These are phyloP conservation scores for Penicillium lagena DNA, from an alignment of 495 filamentous ascomycete genomes.

Conservation along the genomic window DNA sequence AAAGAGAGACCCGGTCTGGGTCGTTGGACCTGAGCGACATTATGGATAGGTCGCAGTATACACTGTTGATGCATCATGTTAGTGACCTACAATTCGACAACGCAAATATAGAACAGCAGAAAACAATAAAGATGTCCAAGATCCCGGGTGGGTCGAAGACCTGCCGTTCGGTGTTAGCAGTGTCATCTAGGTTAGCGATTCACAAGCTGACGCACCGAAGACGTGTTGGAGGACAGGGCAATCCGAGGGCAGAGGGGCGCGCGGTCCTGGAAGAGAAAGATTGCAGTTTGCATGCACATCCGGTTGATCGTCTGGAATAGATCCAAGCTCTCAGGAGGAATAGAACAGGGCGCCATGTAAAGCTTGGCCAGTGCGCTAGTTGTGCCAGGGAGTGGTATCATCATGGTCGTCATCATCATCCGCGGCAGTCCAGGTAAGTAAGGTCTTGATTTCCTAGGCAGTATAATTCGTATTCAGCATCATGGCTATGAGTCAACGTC, in stretches of 20 bases:
- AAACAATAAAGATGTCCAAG: constrained; percentile 12
- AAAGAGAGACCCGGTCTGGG: constrained; percentile 27
- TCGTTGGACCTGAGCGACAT: constrained; percentile 36
- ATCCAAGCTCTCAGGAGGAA: not conserved
- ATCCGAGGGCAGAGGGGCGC: constrained; percentile 3
- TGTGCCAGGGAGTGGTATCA: not conserved
- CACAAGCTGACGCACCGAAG: constrained; percentile 11
- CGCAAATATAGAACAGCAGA: constrained; percentile 9
- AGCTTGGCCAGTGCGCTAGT: constrained; percentile 6
- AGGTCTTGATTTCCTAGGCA: not conserved
- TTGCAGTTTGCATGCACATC: not conserved
- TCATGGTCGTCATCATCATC: constrained; percentile 3
- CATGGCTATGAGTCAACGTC: constrained; percentile 11
- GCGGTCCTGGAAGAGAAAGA: not conserved
- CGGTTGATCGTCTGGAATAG: not conserved
- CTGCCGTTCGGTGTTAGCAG: constrained; percentile 10
- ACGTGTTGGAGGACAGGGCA: not conserved
- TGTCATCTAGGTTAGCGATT: not conserved
- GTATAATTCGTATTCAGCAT: not conserved
- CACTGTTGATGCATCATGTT: constrained; percentile 26
- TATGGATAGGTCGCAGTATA: constrained; percentile 12
- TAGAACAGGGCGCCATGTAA: not conserved
- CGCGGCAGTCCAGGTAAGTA: constrained; percentile 2
- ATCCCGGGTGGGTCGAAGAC: constrained; percentile 16
- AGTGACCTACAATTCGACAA: constrained; percentile 22